Evolutionary conservation across 768 basidiomycete genomes (phyloP).

Genomic region (Boletus vinaceobasis): DNA sequence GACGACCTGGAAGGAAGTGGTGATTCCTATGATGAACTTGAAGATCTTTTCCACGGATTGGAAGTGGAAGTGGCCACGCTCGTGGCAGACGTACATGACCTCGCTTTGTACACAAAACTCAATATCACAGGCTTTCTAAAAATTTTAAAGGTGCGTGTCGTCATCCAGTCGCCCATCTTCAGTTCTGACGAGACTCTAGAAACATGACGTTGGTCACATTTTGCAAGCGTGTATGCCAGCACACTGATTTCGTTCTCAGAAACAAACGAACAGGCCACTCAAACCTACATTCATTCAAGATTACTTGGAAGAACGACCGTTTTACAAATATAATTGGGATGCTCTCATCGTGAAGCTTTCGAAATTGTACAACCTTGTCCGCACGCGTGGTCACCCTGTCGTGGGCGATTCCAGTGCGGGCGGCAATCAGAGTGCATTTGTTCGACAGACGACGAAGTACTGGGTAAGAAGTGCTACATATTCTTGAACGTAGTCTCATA

Average conservation of each 20-base stretch:
- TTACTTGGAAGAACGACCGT: slow-evolving; percentile 90
- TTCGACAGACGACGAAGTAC: slow-evolving; percentile 98
- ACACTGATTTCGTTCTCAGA: slow-evolving; percentile 46
- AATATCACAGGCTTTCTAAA: slow-evolving; percentile 99
- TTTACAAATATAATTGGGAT: slow-evolving; percentile 97
- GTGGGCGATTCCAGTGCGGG: slow-evolving; percentile 93
- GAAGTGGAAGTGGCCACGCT: slow-evolving; percentile 95
- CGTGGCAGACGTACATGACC: slow-evolving; percentile 89
- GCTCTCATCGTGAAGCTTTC: slow-evolving; percentile 94
- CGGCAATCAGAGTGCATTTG: slow-evolving; percentile 93
- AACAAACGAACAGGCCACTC: slow-evolving; percentile 82
- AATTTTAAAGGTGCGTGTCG: slow-evolving; percentile 74
- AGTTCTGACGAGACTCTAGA: slow-evolving; percentile 42
- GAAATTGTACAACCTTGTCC: slow-evolving; percentile 89
- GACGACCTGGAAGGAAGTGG: slow-evolving; percentile 44
- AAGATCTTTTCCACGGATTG: slow-evolving; percentile 80
- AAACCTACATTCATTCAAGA: slow-evolving; percentile 88
- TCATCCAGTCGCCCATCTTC: not conserved
- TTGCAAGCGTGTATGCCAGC: not conserved
- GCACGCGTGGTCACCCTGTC: slow-evolving; percentile 92
- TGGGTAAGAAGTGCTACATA: slow-evolving; percentile 61
- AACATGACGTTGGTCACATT: slow-evolving; percentile 75
- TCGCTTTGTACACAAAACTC: slow-evolving; percentile 91
- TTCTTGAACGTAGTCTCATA: slow-evolving; percentile 2
- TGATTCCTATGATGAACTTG: slow-evolving; percentile 69